phyloP scores from a whole-genome alignment of 75 land plant genomes.

The Adiantum capillusveneris region DNA sequence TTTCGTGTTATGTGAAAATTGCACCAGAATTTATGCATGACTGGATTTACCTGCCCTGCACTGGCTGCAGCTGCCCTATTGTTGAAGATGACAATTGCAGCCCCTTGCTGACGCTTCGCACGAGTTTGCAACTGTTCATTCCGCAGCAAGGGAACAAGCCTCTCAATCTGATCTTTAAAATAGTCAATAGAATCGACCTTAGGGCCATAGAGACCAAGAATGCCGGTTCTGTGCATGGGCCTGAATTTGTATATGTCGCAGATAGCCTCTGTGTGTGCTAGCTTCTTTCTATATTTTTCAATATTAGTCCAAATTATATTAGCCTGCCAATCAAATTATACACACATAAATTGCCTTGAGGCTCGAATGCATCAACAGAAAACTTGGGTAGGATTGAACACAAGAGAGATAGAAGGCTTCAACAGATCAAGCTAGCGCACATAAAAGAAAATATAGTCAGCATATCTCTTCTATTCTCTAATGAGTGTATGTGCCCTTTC shows the following conservation, averaged over 20 bases:
- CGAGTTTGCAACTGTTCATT: constrained; percentile 45
- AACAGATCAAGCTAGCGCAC: not conserved
- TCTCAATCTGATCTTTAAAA: constrained; percentile 53
- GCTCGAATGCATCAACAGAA: not conserved
- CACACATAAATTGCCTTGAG: not conserved
- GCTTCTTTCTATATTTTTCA: constrained; percentile 55
- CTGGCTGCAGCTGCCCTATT: constrained; percentile 55
- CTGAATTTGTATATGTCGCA: constrained; percentile 51
- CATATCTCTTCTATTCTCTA: no score
- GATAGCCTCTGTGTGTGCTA: constrained; percentile 58
- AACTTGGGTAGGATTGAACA: not conserved
- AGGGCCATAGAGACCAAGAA: constrained; percentile 59
- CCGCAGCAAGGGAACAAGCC: constrained; percentile 38
- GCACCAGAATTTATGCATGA: not conserved
- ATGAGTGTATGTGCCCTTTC: no score
- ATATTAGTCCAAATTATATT: constrained; percentile 51
- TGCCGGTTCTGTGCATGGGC: constrained; percentile 58
- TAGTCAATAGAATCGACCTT: constrained; percentile 70
- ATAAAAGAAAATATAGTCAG: no score
- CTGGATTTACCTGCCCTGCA: constrained; percentile 45
- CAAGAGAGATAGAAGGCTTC: not conserved
- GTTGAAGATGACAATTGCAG: constrained; percentile 76
- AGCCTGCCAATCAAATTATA: constrained; percentile 23
- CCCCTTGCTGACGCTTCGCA: constrained; percentile 40
- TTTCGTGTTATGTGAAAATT: not conserved